phyloP scores from a whole-genome alignment of 352 stramenopile species.

The Elongisporangium undulatum region DNA sequence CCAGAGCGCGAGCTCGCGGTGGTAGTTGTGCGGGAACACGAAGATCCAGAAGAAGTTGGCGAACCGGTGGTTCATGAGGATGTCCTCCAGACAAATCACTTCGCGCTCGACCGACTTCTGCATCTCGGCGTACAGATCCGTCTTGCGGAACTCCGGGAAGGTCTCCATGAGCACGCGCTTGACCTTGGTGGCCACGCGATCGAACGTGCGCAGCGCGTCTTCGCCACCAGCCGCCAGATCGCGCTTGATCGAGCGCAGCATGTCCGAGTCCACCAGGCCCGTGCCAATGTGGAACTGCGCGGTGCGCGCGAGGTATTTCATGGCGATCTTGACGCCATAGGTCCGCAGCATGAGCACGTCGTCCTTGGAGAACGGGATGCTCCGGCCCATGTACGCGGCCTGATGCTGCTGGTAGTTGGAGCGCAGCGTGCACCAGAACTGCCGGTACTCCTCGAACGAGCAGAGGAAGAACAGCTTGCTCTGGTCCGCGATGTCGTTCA shows the following conservation, averaged over 20 bases:
- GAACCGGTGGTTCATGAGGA: constrained; percentile 86
- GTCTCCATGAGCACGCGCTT: constrained; percentile 78
- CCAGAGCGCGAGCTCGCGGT: constrained; percentile 82
- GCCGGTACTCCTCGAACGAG: constrained; percentile 71
- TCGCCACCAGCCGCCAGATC: constrained; percentile 74
- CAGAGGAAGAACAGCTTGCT: constrained; percentile 83
- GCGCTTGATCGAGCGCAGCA: constrained; percentile 68
- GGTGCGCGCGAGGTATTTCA: constrained; percentile 77
- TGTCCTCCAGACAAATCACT: constrained; percentile 79
- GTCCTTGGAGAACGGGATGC: constrained; percentile 70
- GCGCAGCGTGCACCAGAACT: constrained; percentile 67
- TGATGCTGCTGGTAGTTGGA: constrained; percentile 49
- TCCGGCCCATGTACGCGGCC: constrained; percentile 6
- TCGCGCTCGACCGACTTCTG: constrained; percentile 71
- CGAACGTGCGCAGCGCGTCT: constrained; percentile 77
- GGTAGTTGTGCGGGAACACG: constrained; percentile 85
- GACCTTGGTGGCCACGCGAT: constrained; percentile 66
- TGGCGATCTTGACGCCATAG: constrained; percentile 84
- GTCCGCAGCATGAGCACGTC: constrained; percentile 79
- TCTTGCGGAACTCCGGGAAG: constrained; percentile 78
- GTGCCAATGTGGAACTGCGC: constrained; percentile 79
- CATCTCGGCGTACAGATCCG: constrained; percentile 79
- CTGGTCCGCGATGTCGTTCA: constrained; percentile 43
- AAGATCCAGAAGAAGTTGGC: constrained; percentile 90
- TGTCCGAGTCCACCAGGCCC: constrained; percentile 51